Base-by-base conservation (phyloP, 352 stramenopile species). In the Phytophthora sojae region DNA sequence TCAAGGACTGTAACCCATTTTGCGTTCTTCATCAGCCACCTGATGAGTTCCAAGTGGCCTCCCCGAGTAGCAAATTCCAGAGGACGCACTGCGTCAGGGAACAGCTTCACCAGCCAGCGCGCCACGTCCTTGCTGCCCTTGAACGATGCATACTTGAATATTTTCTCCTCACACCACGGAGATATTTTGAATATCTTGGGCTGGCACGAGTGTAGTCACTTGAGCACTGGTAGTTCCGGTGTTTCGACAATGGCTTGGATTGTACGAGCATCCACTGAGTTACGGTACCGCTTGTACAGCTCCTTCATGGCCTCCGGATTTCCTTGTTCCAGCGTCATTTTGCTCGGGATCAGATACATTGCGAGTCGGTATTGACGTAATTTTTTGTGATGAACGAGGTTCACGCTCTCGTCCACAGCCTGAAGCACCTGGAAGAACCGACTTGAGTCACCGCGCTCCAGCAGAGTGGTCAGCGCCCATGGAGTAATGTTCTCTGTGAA, bases 11-110 rank as follows among this genome's bases (percentile, higher is more conserved):
- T 55, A 51, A 56, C 58, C 57, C 32, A 58, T 6, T 54, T 57
- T n/a, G 60, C 50, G 53, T 71, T n/a, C 15, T 73, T 61, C 52
- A 69, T 35, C 17, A 77, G 39, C 57, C 57, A 77, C 35, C 17
- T 44, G 12, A 44, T 15, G 3, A 44, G 35, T 3, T 17, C 11
- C 35, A 44, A 6, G 12, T 44, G 35, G 11, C 35, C 35, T 17
- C 2, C 35, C 17, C 11, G 11, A 17, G 11, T 11, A 17, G 35
- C 35, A 0, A 15, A 17, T 15, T 15, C 11, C 12, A 42, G 35
- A 42, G 8, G 17, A 6, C 35, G 35, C 9, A 42, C 35, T 44
- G 35, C 5, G 35, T 44, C 35, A 17, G 35, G 35, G 12, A 44
- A 44, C 35, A 44, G 17, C 1, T 44, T 44, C 12, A 44, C 35